phyloP scores from a whole-genome alignment of 192 early-diverging fungal species.

The Coemansia erecta region DNA sequence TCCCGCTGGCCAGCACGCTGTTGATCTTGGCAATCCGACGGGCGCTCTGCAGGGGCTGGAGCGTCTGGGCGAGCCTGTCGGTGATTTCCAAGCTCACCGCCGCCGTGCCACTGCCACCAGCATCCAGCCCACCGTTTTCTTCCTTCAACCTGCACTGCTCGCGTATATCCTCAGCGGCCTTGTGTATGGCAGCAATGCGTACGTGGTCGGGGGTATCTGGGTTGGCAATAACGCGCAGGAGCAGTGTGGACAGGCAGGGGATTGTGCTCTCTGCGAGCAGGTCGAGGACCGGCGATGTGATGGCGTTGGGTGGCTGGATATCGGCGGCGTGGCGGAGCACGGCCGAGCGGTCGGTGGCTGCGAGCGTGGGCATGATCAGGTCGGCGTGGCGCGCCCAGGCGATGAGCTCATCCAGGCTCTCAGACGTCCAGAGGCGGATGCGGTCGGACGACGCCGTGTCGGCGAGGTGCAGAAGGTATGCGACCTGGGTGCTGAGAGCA shows the following conservation, averaged over 20 bases:
- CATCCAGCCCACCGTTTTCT: no score
- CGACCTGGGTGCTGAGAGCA: constrained; percentile 32
- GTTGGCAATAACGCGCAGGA: constrained; percentile 16
- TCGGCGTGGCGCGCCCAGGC: constrained; percentile 37
- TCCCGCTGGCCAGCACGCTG: no score
- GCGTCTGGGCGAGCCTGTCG: no score
- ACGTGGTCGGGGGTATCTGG: constrained; percentile 6
- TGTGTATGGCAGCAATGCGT: constrained; percentile 17
- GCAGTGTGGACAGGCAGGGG: constrained; percentile 7
- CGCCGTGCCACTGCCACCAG: no score
- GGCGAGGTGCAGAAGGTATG: constrained; percentile 21
- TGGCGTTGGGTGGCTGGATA: no score
- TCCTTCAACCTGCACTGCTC: no score
- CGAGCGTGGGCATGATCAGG: constrained; percentile 24
- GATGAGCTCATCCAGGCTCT: constrained; percentile 7
- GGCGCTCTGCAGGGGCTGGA: no score
- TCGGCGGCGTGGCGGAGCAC: no score
- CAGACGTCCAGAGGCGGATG: constrained; percentile 11
- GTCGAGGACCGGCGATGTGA: no score
- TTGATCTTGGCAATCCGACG: no score
- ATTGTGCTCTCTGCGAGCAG: neutral
- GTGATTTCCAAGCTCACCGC: no score
- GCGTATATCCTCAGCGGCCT: constrained; percentile 3
- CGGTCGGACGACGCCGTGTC: constrained; percentile 4
- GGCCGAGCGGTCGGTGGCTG: neutral